These are phyloP conservation scores for Boletus fagicola DNA, from an alignment of 768 basidiomycete genomes.

Conservation along the genomic window DNA sequence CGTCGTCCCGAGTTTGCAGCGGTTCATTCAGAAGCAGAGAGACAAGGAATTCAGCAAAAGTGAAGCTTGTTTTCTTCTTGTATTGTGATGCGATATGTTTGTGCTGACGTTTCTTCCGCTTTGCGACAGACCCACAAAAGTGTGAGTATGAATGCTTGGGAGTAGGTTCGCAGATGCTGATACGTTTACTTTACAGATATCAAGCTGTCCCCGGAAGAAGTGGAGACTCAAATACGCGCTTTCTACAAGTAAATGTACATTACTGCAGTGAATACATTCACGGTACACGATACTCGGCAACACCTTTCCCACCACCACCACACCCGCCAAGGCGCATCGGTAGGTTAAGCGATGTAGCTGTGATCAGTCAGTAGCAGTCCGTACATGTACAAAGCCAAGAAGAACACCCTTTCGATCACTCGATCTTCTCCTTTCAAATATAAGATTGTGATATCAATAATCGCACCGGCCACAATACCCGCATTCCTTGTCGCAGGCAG, in stretches of 20 bases:
- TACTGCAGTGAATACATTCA: not conserved
- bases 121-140: slow-evolving; percentile 47
- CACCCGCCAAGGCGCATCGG: not conserved
- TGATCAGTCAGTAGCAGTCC: not conserved
- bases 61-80: slow-evolving; percentile 34
- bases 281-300: not conserved
- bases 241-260: slow-evolving; percentile 45
- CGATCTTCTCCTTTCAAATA: not conserved
- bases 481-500: slow-evolving; percentile 9
- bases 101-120: not conserved
- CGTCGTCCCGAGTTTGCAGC: slow-evolving; percentile 69
- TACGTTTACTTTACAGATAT: slow-evolving; percentile 54
- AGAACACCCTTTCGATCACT: not conserved
- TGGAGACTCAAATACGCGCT: slow-evolving; percentile 64
- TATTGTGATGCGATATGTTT: not conserved
- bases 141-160: slow-evolving; percentile 35
- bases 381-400: not conserved
- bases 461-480: slow-evolving; percentile 7
- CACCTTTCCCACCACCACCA: not conserved
- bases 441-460: not conserved
- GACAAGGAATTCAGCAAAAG: slow-evolving; percentile 88
- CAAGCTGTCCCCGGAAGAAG: slow-evolving; percentile 71
- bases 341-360: not conserved
- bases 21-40: slow-evolving; percentile 70
- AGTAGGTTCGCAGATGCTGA: slow-evolving; percentile 9